Percentiles rank a stretch among this genome's conserved stretches.
Conservation (phyloP, 1,284 basidiomycete species). For the Chalciporus sp. region DNA sequence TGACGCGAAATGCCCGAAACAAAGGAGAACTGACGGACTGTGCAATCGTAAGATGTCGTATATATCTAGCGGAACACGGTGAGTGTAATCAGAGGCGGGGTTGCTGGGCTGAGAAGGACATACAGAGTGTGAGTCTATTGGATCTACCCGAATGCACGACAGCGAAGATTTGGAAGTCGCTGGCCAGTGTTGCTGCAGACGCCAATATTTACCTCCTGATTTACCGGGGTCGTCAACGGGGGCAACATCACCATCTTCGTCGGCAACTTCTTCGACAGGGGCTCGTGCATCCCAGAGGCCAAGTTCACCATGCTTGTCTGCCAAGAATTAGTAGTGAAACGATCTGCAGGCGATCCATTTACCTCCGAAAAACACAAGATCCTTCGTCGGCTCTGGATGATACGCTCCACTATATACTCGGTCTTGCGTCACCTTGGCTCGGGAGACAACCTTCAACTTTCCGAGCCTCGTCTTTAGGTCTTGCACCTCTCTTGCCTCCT, state of each 20-base stretch:
- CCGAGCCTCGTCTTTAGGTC: conserved; percentile 56
- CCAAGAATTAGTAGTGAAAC: conserved; percentile 3
- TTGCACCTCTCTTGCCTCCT: conserved; percentile 48
- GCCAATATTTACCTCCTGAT: conserved; percentile 75
- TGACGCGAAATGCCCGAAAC: conserved; percentile 68
- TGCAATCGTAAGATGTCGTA: conserved; percentile 79
- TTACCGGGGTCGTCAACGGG: conserved; percentile 36
- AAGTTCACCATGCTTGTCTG: conserved; percentile 78
- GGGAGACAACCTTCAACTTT: conserved; percentile 60
- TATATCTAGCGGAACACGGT: conserved; percentile 51
- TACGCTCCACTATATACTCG: conserved; percentile 75
- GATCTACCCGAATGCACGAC: conserved; percentile 73
- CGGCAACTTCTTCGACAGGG: conserved; percentile 56
- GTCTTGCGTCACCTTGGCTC: conserved; percentile 76
- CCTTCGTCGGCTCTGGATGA: conserved; percentile 79
- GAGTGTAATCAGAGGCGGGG: conserved; percentile 4
- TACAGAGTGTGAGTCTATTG: conserved; percentile 70
- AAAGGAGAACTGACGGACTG: conserved; percentile 70
- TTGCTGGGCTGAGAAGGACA: conserved; percentile 13
- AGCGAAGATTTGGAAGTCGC: conserved; percentile 76
- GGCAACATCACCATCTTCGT: conserved; percentile 59
- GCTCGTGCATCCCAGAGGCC: conserved; percentile 84
- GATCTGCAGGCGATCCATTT: conserved; percentile 7
- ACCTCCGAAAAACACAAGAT: conserved; percentile 81
- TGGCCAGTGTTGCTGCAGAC: conserved; percentile 81